These are phyloP conservation scores for Tolypocladium tropicale DNA, from an alignment of 2,329 filamentous ascomycete species.

Conservation along the genomic window DNA sequence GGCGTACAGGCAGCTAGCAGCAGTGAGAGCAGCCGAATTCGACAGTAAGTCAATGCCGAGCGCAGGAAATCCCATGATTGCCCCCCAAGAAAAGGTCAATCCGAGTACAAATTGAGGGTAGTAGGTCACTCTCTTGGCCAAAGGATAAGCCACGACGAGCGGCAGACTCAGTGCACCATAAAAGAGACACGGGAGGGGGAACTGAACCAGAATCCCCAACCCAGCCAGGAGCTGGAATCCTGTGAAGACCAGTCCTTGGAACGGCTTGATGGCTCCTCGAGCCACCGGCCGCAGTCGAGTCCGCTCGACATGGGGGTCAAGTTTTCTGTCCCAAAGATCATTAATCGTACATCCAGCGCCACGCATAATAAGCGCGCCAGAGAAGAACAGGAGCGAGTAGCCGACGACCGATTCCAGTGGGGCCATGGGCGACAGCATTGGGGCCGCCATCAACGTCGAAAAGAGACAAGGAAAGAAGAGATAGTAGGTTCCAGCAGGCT, in stretches of 20 bases:
- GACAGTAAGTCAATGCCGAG: slow-evolving; percentile 66
- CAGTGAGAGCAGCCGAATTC: slow-evolving; percentile 49
- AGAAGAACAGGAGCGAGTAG: slow-evolving; percentile 60
- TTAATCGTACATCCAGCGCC: slow-evolving; percentile 84
- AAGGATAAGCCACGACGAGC: slow-evolving; percentile 65
- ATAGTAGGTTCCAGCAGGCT: slow-evolving; percentile 73
- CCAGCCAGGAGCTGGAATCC: slow-evolving; percentile 65
- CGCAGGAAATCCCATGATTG: slow-evolving; percentile 79
- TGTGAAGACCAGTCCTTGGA: slow-evolving; percentile 63
- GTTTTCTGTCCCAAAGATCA: slow-evolving; percentile 80
- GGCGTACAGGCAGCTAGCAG: slow-evolving; percentile 60
- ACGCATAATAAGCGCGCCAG: slow-evolving; percentile 74
- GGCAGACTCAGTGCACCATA: slow-evolving; percentile 68
- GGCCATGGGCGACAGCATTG: slow-evolving; percentile 52
- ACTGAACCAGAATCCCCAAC: slow-evolving; percentile 64
- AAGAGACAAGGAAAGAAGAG: slow-evolving; percentile 80
- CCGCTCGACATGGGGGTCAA: slow-evolving; percentile 69
- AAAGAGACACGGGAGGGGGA: slow-evolving; percentile 62
- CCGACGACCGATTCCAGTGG: slow-evolving; percentile 50
- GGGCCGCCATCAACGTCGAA: slow-evolving; percentile 71
- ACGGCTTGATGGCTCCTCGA: slow-evolving; percentile 62
- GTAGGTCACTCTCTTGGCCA: slow-evolving; percentile 78
- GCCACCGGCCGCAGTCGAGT: slow-evolving; percentile 74
- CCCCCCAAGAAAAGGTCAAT: slow-evolving; percentile 80
- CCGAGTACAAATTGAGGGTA: slow-evolving; percentile 81